These are phyloP conservation scores for Lentinula sp. DNA, from an alignment of 768 basidiomycete species.

Conservation along the genomic window DNA sequence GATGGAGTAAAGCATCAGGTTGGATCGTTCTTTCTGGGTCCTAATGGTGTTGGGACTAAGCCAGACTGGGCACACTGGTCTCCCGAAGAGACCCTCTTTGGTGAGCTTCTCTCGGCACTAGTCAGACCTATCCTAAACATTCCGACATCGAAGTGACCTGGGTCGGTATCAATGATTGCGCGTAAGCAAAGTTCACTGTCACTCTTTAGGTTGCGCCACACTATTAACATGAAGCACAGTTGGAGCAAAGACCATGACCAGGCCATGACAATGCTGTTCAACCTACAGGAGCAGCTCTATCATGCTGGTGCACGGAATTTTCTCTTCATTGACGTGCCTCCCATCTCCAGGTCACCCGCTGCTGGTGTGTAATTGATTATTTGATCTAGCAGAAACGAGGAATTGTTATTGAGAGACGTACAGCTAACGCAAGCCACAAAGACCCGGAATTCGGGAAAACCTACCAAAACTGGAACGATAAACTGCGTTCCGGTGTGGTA, in stretches of 20 bases:
- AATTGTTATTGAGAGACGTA: background rate
- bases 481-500: constrained; percentile 23
- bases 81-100: constrained; percentile 36
- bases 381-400: background rate
- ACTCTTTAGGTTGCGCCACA: background rate
- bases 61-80: constrained; percentile 36
- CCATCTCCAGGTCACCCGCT: constrained; percentile 33
- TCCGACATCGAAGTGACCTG: constrained; percentile 39
- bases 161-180: constrained; percentile 66
- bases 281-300: constrained; percentile 42
- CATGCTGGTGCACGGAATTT: constrained; percentile 41
- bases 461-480: constrained; percentile 37
- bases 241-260: constrained; percentile 13
- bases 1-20: constrained; percentile 36
- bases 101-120: constrained; percentile 22
- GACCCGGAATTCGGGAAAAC: constrained; percentile 5
- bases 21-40: constrained; percentile 28
- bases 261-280: constrained; percentile 31
- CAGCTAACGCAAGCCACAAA: background rate
- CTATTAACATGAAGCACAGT: constrained; percentile 7
- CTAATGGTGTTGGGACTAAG: constrained; percentile 21
- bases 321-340: constrained; percentile 39
- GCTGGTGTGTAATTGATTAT: background rate
- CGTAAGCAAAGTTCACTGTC: constrained; percentile 23
- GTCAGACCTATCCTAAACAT: background rate